Base-by-base conservation (phyloP, 2,329 filamentous ascomycete species). In the Acrocalymma vagum region DNA sequence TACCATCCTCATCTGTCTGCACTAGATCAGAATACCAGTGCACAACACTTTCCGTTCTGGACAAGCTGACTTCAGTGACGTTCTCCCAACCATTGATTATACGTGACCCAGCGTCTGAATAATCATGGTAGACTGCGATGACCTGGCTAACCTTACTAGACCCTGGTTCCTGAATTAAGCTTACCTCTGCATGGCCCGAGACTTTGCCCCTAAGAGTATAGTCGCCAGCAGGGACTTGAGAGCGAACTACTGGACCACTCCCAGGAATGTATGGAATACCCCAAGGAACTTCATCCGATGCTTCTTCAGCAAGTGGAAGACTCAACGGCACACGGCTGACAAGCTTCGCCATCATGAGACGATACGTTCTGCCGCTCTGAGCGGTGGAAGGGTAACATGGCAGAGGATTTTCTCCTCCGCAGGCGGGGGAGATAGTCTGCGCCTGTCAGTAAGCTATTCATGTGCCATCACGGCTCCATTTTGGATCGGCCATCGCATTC, bases 401-500 rank as follows among this genome's bases (percentile, higher is more conserved):
- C 0, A 76, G 62, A 0, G 74, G 70, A 28, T 78, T 78, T 0
- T 14, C 17, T 0, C 74, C 75, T 0, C 74, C 74, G 42, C 76
- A 79, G 1, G 65, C 67, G 0, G 75, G 76, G 0, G 66, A 42
- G 2, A 67, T 47, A 1, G 68, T 65, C 6, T 73, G 52, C 3
- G 56, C 58, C 47, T 79, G 71, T 54, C 58, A 76, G 45, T 73
- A 79, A 0, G 68, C 69, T 22, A 78, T 67, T 2, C 59, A 49
- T 0, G 73, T 78, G 5, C 69, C 67, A 45, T 78, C 76, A 1
- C 50, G 61, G 2, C 70, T 72, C 29, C 63, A 75, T 1, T 54
- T 60, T 3, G 73, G 77, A 48, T 78, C 76, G 4, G 76, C 77
- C 9, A 60, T 55, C 4, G 62, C 76, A 48, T 78, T 78, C 77